These are phyloP conservation scores for Phialophora macrospora DNA, from an alignment of 2,329 filamentous ascomycete genomes.

Conservation along the genomic window DNA sequence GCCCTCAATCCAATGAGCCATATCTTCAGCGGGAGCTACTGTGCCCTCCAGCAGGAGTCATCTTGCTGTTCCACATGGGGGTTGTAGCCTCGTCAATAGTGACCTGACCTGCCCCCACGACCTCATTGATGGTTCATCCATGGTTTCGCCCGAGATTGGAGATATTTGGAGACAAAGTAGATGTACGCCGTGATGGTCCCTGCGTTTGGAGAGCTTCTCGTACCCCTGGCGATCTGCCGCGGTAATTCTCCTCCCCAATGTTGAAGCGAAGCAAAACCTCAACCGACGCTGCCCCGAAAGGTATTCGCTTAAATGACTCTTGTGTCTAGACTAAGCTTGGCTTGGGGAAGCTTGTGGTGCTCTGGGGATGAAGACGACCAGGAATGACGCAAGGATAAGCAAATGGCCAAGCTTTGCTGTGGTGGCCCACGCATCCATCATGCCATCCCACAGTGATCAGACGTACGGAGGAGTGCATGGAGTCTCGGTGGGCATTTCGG, in stretches of 20 bases:
- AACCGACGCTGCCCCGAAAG: neutral
- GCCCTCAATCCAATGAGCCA: neutral
- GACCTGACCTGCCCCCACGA: neutral
- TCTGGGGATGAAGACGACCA: neutral
- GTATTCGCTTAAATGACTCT: neutral
- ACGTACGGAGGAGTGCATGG: neutral
- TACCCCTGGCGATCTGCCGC: constrained; percentile 11
- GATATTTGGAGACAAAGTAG: constrained; percentile 9
- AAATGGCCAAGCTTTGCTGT: neutral
- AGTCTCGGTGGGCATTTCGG: neutral
- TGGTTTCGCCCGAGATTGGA: neutral
- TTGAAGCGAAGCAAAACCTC: neutral
- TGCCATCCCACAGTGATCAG: neutral
- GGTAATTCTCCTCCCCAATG: constrained; percentile 7
- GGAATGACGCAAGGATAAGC: neutral
- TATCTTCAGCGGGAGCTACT: neutral
- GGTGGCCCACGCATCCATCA: neutral
- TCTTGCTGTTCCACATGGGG: constrained; percentile 1
- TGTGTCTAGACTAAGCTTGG: neutral
- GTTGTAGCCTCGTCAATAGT: neutral
- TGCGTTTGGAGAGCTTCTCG: neutral
- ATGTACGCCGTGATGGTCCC: neutral
- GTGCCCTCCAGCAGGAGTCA: neutral
- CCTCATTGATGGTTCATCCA: neutral
- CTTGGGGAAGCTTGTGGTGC: neutral